Conservation (phyloP, 2,329 filamentous ascomycete genomes). For the Botrytis paeoniae region DNA sequence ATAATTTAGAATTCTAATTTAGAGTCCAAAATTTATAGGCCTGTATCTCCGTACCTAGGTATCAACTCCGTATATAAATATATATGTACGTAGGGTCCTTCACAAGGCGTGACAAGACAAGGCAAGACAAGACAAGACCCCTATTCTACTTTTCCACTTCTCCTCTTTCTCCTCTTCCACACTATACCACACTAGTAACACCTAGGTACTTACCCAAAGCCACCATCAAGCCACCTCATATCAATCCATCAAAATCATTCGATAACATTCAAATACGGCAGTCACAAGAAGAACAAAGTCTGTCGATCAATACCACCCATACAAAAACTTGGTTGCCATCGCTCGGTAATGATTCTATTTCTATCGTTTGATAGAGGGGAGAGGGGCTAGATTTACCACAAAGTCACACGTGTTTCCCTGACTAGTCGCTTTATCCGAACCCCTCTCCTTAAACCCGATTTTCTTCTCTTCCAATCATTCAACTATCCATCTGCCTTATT, state of each 20-base stretch:
- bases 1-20: no score
- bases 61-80: no score
- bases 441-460: not conserved
- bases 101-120: not conserved
- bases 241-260: not conserved
- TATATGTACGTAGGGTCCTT: not conserved
- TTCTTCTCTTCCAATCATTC: constrained; percentile 1
- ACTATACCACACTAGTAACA: no score
- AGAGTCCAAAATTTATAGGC: no score
- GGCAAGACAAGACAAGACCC: not conserved
- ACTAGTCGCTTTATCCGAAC: not conserved
- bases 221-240: not conserved
- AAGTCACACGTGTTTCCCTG: not conserved
- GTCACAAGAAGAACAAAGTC: not conserved
- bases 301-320: not conserved
- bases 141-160: not conserved
- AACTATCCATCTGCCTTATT: not conserved
- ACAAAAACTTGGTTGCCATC: not conserved
- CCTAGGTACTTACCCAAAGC: not conserved
- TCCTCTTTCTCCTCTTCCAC: not conserved
- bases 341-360: not conserved
- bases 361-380: not conserved
- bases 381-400: not conserved
- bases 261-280: not conserved
- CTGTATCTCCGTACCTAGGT: no score